Percentiles rank a stretch among this genome's conserved stretches.
Conservation (phyloP, 169 alveolate genomes). For the Cryptosporidium canis region DNA sequence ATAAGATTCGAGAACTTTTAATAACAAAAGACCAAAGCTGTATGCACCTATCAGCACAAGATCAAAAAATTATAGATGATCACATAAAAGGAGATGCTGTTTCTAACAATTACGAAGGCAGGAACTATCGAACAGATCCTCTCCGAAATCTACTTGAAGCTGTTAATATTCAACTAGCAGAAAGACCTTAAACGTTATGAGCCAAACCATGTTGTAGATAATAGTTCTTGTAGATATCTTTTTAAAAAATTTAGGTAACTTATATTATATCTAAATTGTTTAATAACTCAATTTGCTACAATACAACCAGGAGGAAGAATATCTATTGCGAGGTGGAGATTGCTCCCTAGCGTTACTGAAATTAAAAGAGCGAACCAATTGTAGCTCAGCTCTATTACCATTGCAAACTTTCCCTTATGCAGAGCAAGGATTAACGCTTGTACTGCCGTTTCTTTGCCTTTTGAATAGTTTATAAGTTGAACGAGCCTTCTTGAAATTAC, state of each 20-base stretch:
- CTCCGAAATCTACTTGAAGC: neutral
- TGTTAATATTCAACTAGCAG: neutral
- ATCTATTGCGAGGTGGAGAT: slow-evolving; percentile 29
- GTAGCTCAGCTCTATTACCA: slow-evolving; percentile 15
- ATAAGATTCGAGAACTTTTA: neutral
- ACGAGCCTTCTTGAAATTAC: slow-evolving; percentile 25
- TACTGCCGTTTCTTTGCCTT: slow-evolving; percentile 33
- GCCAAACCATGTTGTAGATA: neutral
- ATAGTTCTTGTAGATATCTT: neutral
- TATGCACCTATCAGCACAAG: neutral
- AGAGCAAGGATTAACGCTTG: slow-evolving; percentile 14
- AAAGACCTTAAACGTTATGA: neutral
- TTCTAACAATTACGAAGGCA: neutral
- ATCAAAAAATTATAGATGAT: neutral
- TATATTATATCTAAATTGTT: neutral
- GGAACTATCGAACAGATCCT: neutral
- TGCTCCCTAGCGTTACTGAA: slow-evolving; percentile 1
- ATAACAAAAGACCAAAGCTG: neutral
- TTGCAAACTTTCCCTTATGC: slow-evolving; percentile 8
- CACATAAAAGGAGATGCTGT: neutral
- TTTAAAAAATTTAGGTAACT: neutral
- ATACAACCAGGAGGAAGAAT: slow-evolving; percentile 31
- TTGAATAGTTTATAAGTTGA: slow-evolving; percentile 15
- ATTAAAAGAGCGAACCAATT: slow-evolving; percentile 38
- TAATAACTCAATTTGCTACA: too few relatives aligned